Evolutionary conservation across 164 flowering plant species (phyloP).

Genomic region (Santalum album): DNA sequence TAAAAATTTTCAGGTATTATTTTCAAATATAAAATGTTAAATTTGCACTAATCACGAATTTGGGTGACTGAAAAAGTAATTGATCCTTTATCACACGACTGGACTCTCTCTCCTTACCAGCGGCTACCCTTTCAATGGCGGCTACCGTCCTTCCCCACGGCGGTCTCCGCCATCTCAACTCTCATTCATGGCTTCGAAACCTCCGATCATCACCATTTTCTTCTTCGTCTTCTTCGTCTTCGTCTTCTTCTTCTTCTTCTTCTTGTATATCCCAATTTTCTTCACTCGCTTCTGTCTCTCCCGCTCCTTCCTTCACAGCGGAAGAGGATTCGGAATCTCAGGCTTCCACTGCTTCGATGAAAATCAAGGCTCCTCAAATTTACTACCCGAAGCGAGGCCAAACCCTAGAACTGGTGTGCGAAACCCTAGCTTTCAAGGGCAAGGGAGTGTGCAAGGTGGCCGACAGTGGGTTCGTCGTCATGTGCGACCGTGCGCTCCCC

Average conservation of each 20-base stretch:
- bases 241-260: slow-evolving; percentile 11
- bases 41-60: too few species aligned
- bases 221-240: slow-evolving; percentile 14
- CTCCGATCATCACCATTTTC: slow-evolving; percentile 8
- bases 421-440: slow-evolving; percentile 73
- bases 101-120: too few species aligned
- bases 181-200: slow-evolving; percentile 25
- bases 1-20: too few species aligned
- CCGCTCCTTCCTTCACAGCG: slow-evolving; percentile 1
- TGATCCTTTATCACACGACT: too few species aligned
- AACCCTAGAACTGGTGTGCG: slow-evolving; percentile 76
- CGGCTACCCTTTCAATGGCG: background rate
- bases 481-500: slow-evolving; percentile 92
- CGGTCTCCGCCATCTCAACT: slow-evolving; percentile 26
- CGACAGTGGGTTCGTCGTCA: slow-evolving; percentile 74
- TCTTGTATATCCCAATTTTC: slow-evolving; percentile 6
- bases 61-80: too few species aligned
- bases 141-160: background rate
- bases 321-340: slow-evolving; percentile 9
- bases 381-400: slow-evolving; percentile 78
- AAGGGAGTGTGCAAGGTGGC: slow-evolving; percentile 84
- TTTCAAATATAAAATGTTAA: too few species aligned
- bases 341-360: too few species aligned
- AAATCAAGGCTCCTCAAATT: slow-evolving; percentile 6
- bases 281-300: slow-evolving; percentile 3